phyloP scores from a whole-genome alignment of 192 early-diverging fungal genomes.

The Linnemannia elongata region DNA sequence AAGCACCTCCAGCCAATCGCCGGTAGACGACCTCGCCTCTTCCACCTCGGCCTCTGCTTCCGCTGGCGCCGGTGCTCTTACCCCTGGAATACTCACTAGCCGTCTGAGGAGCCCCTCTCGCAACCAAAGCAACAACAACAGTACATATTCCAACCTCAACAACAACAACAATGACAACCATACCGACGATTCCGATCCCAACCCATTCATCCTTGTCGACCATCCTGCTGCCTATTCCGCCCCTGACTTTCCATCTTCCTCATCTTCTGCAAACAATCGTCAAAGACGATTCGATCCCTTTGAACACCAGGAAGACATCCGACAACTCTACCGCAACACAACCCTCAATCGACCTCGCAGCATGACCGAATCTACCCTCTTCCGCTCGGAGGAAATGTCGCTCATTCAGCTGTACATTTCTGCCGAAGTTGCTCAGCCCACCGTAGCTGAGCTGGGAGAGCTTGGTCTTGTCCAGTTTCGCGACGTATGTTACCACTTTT shows the following conservation, averaged over 20 bases:
- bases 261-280: neutral
- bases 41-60: neutral
- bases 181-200: neutral
- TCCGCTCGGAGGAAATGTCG: constrained; percentile 96
- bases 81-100: constrained; percentile 8
- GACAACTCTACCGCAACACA: constrained; percentile 24
- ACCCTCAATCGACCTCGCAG: constrained; percentile 2
- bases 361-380: constrained; percentile 71
- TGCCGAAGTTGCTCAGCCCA: constrained; percentile 91
- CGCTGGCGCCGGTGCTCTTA: neutral
- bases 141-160: neutral
- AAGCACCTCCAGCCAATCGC: constrained; percentile 7
- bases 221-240: neutral
- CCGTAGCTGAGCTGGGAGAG: constrained; percentile 95
- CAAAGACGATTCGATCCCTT: constrained; percentile 23
- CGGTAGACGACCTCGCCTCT: neutral
- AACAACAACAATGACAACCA: constrained; percentile 8
- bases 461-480: constrained; percentile 94
- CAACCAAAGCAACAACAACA: neutral
- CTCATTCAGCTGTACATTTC: constrained; percentile 97
- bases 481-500: constrained; percentile 74
- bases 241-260: neutral
- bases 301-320: constrained; percentile 24
- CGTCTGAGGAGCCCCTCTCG: constrained; percentile 8
- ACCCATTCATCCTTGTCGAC: constrained; percentile 4